phyloP scores from a whole-genome alignment of 345 rosid species.

The Rhizophora mangle region DNA sequence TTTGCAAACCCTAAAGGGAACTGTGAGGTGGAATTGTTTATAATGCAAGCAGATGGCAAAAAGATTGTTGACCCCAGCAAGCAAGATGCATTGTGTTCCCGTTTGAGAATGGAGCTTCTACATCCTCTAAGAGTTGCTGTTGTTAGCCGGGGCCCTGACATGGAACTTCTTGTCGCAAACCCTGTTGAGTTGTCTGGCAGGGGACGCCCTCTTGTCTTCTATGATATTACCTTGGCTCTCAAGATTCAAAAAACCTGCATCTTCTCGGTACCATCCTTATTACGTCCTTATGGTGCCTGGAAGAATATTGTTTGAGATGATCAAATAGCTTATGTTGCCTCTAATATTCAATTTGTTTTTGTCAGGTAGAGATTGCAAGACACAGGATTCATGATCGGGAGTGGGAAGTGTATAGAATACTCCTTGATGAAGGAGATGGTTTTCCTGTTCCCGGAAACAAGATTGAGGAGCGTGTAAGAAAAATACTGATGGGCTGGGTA shows the following conservation, averaged over 20 bases:
- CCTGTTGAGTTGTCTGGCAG: slow-evolving; percentile 68
- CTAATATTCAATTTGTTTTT: background rate
- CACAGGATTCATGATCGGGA: slow-evolving; percentile 53
- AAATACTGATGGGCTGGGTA: slow-evolving; percentile 65
- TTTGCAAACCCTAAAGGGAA: slow-evolving; percentile 38
- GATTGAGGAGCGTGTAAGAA: slow-evolving; percentile 50
- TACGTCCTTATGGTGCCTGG: background rate
- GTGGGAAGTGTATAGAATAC: slow-evolving; percentile 64
- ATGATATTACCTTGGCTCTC: slow-evolving; percentile 62
- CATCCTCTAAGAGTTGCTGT: slow-evolving; percentile 58
- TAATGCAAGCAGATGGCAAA: slow-evolving; percentile 60
- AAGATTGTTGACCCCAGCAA: slow-evolving; percentile 56
- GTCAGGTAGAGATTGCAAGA: slow-evolving; percentile 61
- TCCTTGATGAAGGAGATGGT: slow-evolving; percentile 56
- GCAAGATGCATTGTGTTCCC: slow-evolving; percentile 55
- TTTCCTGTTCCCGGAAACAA: slow-evolving; percentile 38
- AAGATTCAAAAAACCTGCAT: slow-evolving; percentile 37
- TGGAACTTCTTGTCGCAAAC: slow-evolving; percentile 68
- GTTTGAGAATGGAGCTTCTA: slow-evolving; percentile 59
- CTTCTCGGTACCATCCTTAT: slow-evolving; percentile 46
- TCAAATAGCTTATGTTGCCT: background rate
- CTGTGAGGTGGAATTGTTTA: slow-evolving; percentile 57
- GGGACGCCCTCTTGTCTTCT: slow-evolving; percentile 69
- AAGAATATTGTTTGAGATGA: background rate
- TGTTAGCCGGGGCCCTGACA: slow-evolving; percentile 60